Evolutionary conservation across 257 asterid species (phyloP), one percentile per base, ranked within the genome.

Genomic region (Coffea canephora): DNA sequence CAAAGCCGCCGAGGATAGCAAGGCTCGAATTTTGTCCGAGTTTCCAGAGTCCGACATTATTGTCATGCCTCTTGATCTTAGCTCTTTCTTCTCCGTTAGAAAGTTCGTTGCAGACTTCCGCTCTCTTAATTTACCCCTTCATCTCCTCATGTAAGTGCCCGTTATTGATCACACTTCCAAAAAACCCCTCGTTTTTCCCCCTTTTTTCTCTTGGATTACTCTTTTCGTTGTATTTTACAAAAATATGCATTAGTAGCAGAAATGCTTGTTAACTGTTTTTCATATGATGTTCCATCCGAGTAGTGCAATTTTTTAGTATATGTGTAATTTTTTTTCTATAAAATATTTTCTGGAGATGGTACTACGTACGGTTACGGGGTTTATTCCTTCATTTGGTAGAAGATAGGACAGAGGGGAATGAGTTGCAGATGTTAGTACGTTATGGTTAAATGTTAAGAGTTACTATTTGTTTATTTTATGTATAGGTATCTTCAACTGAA

Each of bases 11-110:
- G 97, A 93, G 90, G 99, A 95, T 4, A 84, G 93, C 0, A 87
- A 83, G 85, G 84, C 89, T 67, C 89, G 97, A 46, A 95, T 95
- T 2, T 11, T 84, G 27, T 79, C 90, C 11, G 97, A 95, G 86
- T 85, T 82, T 75, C 99, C 98, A 0, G 85, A 75, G 61, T 74
- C 98, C 49, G 89, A 90, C 55, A 92, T 95, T 64, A 75, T 88
- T 1, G 97, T 92, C 4, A 90, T 93, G 96, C 69, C 89, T 34
- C 95, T 95, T 65, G 99, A 95, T 88, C 97, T 95, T 71, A 95
- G 98, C 79, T 92, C 96, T 8, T 89, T 93, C 11, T 77, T 62
- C 49, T 95, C 97, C 0, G 98, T 95, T 0, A 80, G 94, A 34
- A 76, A 90, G 80, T 95, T 95, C 71, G 97, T 87, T 0, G 85